These are phyloP conservation scores for Vararia minispora DNA, from an alignment of 768 basidiomycete species.

Conservation along the genomic window DNA sequence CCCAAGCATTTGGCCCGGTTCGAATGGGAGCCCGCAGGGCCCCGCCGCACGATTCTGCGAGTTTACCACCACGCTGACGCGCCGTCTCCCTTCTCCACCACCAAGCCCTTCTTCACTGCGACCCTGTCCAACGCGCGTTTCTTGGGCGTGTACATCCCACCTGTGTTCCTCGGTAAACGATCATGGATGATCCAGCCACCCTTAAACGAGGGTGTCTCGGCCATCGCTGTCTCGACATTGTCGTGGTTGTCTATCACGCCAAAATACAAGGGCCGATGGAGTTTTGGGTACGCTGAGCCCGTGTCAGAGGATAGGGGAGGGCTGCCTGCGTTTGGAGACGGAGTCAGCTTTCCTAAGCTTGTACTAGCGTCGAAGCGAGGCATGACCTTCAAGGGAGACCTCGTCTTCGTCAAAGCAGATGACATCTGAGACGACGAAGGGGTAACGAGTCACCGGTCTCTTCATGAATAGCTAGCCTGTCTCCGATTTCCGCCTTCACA, in stretches of 20 bases:
- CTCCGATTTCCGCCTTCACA: too few relatives aligned
- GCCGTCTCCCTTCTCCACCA: background rate
- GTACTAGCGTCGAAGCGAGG: too few relatives aligned
- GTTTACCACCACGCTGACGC: background rate
- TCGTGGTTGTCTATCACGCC: slow-evolving; percentile 7
- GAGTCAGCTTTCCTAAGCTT: slow-evolving; percentile 6
- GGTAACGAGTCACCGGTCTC: too few relatives aligned
- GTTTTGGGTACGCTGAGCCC: slow-evolving; percentile 3
- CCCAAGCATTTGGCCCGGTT: slow-evolving; percentile 10
- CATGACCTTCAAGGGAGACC: too few relatives aligned
- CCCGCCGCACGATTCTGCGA: background rate
- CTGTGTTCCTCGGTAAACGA: slow-evolving; percentile 1
- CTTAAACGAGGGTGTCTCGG: background rate
- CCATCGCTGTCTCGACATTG: background rate
- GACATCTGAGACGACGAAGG: too few relatives aligned
- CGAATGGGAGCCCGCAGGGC: background rate
- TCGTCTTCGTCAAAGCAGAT: too few relatives aligned
- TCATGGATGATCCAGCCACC: slow-evolving; percentile 6
- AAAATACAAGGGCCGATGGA: slow-evolving; percentile 3
- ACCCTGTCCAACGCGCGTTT: slow-evolving; percentile 5
- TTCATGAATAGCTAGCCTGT: too few relatives aligned
- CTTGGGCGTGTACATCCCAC: slow-evolving; percentile 1
- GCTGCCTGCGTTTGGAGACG: slow-evolving; percentile 12
- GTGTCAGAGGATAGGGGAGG: background rate
- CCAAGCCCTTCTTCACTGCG: slow-evolving; percentile 10